Base-by-base conservation (phyloP, 1,139 yeast species). In the Yamadazyma friedrichii region DNA sequence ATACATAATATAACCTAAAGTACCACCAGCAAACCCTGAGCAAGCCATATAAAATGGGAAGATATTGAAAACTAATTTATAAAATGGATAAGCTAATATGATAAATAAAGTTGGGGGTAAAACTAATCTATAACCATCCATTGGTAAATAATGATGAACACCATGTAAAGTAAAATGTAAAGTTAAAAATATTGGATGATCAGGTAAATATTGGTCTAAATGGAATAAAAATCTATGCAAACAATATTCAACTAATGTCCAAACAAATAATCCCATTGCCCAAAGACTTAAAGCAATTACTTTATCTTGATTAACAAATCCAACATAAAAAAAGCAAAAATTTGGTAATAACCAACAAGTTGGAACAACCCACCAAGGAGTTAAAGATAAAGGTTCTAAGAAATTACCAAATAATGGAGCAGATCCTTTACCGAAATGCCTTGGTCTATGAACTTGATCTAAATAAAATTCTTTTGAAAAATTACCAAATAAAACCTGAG, bases 401-500 rank as follows among this genome's bases (percentile, higher is more conserved):
- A 71, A 71, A 55, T 72, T 72, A 3, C 78, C 78, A 51, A 72
- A 72, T 36, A 72, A 56, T 6, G 91, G 96, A 12, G 98, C 98
- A 3, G 96, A 87, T 9, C 97, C 97, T 49, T 72, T 71, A 31
- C 78, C 78, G 46, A 70, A 72, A 64, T 93, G 98, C 59, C 98
- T 83, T 42, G 98, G 98, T 62, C 97, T 81, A 64, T 93, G 98
- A 35, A 93, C 94, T 65, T 93, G 98, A 60, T 89, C 96, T 58
- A 93, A 74, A 62, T 93, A 93, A 58, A 93, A 93, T 38, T 87
- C 95, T 61, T 88, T 91, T 35, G 85, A 58, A 70, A 88, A 93
- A 35, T 77, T 74, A 33, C 89, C 81, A 46, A 76, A 72, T 46
- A 88, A 65, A 39, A 93, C 87, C 67, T 93, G 98, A 64, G 78